These are phyloP conservation scores for Jackrogersella minutella DNA, from an alignment of 495 filamentous ascomycete genomes.

Conservation along the genomic window DNA sequence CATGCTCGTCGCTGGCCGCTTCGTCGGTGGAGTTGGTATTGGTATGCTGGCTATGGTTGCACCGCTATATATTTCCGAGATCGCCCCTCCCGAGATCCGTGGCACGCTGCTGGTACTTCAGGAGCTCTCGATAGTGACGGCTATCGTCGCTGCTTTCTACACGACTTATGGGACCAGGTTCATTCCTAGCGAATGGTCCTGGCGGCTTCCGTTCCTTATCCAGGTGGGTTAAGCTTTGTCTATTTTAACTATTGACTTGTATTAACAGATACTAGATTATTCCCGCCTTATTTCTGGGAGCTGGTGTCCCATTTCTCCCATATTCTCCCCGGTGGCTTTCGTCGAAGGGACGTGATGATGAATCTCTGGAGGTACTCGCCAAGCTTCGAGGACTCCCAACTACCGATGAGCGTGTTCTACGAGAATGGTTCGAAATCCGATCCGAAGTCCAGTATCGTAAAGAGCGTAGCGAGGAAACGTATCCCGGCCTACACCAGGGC, in stretches of 20 bases:
- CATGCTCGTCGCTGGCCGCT: background rate
- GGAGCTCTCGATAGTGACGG: background rate
- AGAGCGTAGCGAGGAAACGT: too few species aligned
- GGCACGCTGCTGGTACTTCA: background rate
- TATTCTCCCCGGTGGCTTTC: background rate
- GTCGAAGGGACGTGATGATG: background rate
- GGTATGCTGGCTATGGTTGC: background rate
- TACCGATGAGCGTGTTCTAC: background rate
- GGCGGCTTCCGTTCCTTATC: background rate
- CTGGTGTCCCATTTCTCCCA: background rate
- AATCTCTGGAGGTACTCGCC: background rate
- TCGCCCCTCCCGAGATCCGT: background rate
- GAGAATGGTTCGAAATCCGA: background rate
- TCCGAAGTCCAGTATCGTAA: background rate
- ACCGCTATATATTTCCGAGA: background rate
- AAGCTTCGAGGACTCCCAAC: background rate
- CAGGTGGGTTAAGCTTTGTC: too few species aligned
- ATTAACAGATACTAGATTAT: too few species aligned
- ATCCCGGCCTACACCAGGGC: too few species aligned
- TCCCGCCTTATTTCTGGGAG: background rate
- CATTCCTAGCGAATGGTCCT: background rate
- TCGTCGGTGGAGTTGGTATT: background rate
- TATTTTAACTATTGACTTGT: too few species aligned
- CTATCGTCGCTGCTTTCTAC: background rate
- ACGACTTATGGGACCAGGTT: background rate